Evolutionary conservation across 306 rosid genomes (phyloP).

Genomic region (Datisca glomerata): DNA sequence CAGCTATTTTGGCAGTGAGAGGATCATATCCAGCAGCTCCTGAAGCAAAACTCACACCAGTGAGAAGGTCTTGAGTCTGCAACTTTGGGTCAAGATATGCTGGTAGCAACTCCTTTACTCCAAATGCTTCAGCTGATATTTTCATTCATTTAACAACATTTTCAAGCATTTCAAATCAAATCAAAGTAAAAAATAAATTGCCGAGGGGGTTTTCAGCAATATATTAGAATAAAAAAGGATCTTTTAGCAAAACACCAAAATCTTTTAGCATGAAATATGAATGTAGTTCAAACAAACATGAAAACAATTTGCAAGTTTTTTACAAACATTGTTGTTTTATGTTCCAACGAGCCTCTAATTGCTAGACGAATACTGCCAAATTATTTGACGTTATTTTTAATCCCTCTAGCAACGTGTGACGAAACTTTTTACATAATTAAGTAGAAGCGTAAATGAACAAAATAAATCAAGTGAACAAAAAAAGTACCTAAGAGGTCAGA

Average conservation of each 20-base stretch:
- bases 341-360: too few relatives aligned
- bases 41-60: conserved; percentile 69
- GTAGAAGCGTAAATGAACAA: too few relatives aligned
- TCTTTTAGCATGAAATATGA: too few relatives aligned
- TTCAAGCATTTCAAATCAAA: too few relatives aligned
- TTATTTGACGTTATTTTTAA: too few relatives aligned
- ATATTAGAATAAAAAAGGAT: too few relatives aligned
- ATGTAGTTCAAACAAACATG: not conserved
- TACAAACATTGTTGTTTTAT: not conserved
- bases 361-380: too few relatives aligned
- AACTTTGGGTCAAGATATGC: conserved; percentile 52
- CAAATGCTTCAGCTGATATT: conserved; percentile 40
- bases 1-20: conserved; percentile 37
- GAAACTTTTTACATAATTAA: conserved; percentile 53
- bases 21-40: conserved; percentile 72
- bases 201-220: too few relatives aligned
- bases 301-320: not conserved
- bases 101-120: conserved; percentile 48
- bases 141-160: not conserved
- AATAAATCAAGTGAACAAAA: conserved; percentile 54
- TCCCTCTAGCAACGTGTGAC: too few relatives aligned
- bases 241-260: too few relatives aligned
- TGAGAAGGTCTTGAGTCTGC: conserved; percentile 44
- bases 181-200: too few relatives aligned
- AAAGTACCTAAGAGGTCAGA: conserved; percentile 42